Base-by-base conservation (phyloP, 2,329 filamentous ascomycete genomes). In the Alternaria hordeiaustralica region DNA sequence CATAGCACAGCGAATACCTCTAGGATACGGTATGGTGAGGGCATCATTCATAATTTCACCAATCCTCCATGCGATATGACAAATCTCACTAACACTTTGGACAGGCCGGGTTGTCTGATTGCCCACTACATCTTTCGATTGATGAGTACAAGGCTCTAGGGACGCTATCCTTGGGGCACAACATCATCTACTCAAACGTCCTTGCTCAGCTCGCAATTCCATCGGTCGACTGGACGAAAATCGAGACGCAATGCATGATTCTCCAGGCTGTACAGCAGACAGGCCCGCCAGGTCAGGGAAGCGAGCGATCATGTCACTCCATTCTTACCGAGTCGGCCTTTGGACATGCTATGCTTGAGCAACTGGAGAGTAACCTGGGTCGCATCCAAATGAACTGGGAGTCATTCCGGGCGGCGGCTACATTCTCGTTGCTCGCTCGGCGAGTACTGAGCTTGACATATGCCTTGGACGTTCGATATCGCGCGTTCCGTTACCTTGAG, bases 61-160 rank as follows among this genome's bases (percentile, higher is more conserved):
- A n/a, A n/a, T n/a, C n/a, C n/a, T n/a, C n/a, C n/a, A n/a, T n/a
- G n/a, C n/a, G n/a, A n/a, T n/a, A n/a, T n/a, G n/a, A n/a, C n/a
- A n/a, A n/a, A n/a, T n/a, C n/a, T n/a, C n/a, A n/a, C n/a, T n/a
- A n/a, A n/a, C n/a, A n/a, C n/a, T n/a, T n/a, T n/a, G n/a, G n/a
- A n/a, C n/a, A n/a, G n/a, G n/a, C n/a, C n/a, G n/a, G n/a, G n/a
- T n/a, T n/a, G n/a, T n/a, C n/a, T n/a, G 55, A 73, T 0, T 89
- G 87, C 53, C 87, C 88, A 0, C 11, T 60, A 0, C 69, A 82
- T 21, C 77, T 91, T 59, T 80, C 84, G 0, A 61, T 87, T 0
- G 82, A 84, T 0, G 87, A 91, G 57, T 90, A 83, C 71, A 85
- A 86, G 55, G 79, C 83, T 0, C 82, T 89, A n/a, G 79, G 81